These are phyloP conservation scores for Ogataea philodendri DNA, from an alignment of 805 yeast genomes.

Conservation along the genomic window DNA sequence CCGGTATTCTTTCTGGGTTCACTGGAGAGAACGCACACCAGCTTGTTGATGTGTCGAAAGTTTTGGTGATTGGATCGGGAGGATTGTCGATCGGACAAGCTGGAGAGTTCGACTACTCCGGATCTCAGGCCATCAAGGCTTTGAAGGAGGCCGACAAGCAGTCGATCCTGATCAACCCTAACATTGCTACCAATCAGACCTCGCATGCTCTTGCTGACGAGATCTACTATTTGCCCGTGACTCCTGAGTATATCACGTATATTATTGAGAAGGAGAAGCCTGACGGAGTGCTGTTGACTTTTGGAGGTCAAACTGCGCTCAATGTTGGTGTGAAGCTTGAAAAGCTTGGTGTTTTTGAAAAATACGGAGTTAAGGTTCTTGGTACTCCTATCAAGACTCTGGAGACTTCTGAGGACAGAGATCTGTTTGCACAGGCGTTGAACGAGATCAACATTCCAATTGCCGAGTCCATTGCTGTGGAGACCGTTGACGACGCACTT, in stretches of 20 bases:
- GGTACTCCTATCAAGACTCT: slow-evolving; percentile 97
- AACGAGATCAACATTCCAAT: slow-evolving; percentile 94
- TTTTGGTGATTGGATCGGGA: slow-evolving; percentile 93
- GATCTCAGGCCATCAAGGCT: slow-evolving; percentile 97
- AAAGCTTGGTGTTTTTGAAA: slow-evolving; percentile 88
- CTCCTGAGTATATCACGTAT: slow-evolving; percentile 93
- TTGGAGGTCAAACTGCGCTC: slow-evolving; percentile 98
- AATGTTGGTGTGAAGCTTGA: slow-evolving; percentile 95
- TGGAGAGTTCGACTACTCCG: slow-evolving; percentile 96
- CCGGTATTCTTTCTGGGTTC: slow-evolving; percentile 55
- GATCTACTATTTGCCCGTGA: slow-evolving; percentile 92
- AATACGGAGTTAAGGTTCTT: slow-evolving; percentile 88
- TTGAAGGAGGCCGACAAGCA: slow-evolving; percentile 83
- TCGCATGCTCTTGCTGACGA: slow-evolving; percentile 94
- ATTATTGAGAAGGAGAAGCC: slow-evolving; percentile 95
- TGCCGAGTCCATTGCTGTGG: slow-evolving; percentile 96
- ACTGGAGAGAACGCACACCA: slow-evolving; percentile 59
- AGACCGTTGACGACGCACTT: slow-evolving; percentile 89
- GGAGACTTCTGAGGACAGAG: slow-evolving; percentile 97
- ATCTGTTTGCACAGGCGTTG: slow-evolving; percentile 89
- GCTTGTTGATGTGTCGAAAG: slow-evolving; percentile 82
- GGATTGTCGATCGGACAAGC: slow-evolving; percentile 98
- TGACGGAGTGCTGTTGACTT: slow-evolving; percentile 91
- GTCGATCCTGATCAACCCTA: slow-evolving; percentile 88
- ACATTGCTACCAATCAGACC: slow-evolving; percentile 95